Conservation (phyloP, 768 basidiomycete species). For the Hygrocybe punicea region DNA sequence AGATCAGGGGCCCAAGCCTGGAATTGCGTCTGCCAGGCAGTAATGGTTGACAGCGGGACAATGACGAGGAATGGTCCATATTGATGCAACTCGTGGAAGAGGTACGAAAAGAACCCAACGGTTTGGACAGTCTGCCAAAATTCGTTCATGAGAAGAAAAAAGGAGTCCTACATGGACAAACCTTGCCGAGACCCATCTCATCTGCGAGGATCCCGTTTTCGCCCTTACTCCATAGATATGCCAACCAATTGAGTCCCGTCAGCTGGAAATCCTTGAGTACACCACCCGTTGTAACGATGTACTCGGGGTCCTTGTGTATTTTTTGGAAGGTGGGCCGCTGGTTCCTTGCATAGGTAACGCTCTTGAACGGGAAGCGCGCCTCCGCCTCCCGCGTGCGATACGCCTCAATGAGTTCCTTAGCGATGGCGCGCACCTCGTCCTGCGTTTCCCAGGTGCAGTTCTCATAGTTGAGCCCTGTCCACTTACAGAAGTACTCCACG, state of each 20-base stretch:
- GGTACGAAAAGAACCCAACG: slow-evolving; percentile 89
- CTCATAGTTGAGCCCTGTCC: slow-evolving; percentile 89
- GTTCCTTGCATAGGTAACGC: slow-evolving; percentile 58
- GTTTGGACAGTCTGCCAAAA: slow-evolving; percentile 82
- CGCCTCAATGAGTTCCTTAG: slow-evolving; percentile 72
- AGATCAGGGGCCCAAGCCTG: slow-evolving; percentile 92
- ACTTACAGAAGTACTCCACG: slow-evolving; percentile 94
- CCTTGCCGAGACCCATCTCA: slow-evolving; percentile 99
- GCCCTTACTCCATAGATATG: slow-evolving; percentile 90
- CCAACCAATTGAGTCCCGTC: slow-evolving; percentile 98
- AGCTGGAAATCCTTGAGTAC: slow-evolving; percentile 96
- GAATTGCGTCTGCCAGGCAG: slow-evolving; percentile 97
- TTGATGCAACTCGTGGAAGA: slow-evolving; percentile 88
- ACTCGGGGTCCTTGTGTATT: slow-evolving; percentile 85
- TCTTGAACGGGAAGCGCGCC: slow-evolving; percentile 83
- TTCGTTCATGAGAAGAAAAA: slow-evolving; percentile 12
- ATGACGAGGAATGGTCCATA: slow-evolving; percentile 98
- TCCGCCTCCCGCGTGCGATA: slow-evolving; percentile 75
- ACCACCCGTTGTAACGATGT: slow-evolving; percentile 74
- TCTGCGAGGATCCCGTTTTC: slow-evolving; percentile 98
- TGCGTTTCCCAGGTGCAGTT: slow-evolving; percentile 94
- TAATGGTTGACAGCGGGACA: slow-evolving; percentile 95
- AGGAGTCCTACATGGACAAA: slow-evolving; percentile 25
- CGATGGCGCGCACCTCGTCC: slow-evolving; percentile 74
- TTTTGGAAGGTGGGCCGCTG: slow-evolving; percentile 77